Conservation (phyloP, 2,329 filamentous ascomycete genomes). For the Amylocarpus encephaloides region DNA sequence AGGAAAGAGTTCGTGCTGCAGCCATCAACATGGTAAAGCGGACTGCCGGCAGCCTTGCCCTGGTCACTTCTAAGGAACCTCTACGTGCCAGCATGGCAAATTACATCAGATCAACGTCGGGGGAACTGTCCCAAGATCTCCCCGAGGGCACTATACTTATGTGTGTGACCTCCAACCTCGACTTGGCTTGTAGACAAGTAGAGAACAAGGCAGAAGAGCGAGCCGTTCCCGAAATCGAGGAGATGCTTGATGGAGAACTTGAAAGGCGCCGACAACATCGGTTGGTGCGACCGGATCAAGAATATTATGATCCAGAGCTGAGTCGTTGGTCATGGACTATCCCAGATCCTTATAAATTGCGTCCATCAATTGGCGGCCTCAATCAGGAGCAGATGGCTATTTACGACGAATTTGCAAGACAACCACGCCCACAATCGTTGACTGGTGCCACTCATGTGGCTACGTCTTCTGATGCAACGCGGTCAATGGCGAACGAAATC, state of each 20-base stretch:
- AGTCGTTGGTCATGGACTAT: slow-evolving; percentile 92
- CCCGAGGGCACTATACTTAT: slow-evolving; percentile 95
- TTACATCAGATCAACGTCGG: slow-evolving; percentile 72
- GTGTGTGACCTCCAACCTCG: slow-evolving; percentile 97
- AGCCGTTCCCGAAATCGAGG: slow-evolving; percentile 89
- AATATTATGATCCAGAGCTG: slow-evolving; percentile 74
- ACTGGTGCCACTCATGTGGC: slow-evolving; percentile 50
- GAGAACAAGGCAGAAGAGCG: slow-evolving; percentile 94
- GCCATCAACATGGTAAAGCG: slow-evolving; percentile 94
- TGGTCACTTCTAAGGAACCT: slow-evolving; percentile 98
- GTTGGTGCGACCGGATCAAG: slow-evolving; percentile 68
- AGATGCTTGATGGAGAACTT: slow-evolving; percentile 77
- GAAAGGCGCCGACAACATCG: slow-evolving; percentile 72
- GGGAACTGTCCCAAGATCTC: slow-evolving; percentile 67
- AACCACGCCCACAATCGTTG: slow-evolving; percentile 60
- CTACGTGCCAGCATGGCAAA: slow-evolving; percentile 95
- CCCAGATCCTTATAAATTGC: slow-evolving; percentile 85
- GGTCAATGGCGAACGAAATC: slow-evolving; percentile 57
- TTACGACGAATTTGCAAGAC: slow-evolving; percentile 91
- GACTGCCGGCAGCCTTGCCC: slow-evolving; percentile 83
- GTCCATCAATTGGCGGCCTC: slow-evolving; percentile 62
- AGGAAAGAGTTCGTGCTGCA: slow-evolving; percentile 76
- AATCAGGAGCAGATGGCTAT: slow-evolving; percentile 92
- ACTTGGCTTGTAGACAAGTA: slow-evolving; percentile 86
- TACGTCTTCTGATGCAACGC: slow-evolving; percentile 54